A percentile compares a stretch with the other conserved stretches of the same genome.
These are phyloP conservation scores for Diaporthe capsici DNA, from an alignment of 2,329 filamentous ascomycete species.

Conservation along the genomic window DNA sequence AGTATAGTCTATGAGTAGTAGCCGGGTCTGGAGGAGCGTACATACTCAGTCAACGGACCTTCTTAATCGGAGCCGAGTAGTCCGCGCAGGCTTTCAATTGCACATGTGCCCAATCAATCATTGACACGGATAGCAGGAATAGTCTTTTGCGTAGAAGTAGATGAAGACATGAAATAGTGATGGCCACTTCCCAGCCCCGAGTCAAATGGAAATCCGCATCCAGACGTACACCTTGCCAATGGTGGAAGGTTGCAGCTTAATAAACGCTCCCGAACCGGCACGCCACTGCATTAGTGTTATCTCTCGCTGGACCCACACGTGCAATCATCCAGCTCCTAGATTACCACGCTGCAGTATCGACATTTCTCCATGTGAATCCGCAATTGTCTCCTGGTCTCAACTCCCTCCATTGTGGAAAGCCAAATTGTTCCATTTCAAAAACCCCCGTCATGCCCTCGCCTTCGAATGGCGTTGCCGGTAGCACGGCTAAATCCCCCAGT, in stretches of 20 bases:
- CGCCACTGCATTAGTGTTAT: slow-evolving; percentile 6
- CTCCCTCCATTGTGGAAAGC: background rate
- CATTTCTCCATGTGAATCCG: background rate
- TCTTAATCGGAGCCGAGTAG: background rate
- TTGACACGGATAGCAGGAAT: background rate
- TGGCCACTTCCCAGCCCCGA: background rate
- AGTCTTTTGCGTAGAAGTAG: background rate
- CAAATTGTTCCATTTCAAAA: background rate
- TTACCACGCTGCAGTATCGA: background rate
- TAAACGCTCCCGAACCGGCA: background rate
- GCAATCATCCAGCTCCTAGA: background rate
- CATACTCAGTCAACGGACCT: background rate
- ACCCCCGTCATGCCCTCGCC: slow-evolving; percentile 4
- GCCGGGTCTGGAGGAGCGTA: background rate
- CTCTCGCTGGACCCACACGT: slow-evolving; percentile 12
- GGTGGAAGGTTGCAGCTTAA: background rate
- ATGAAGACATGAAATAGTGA: background rate
- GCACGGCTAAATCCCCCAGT: slow-evolving; percentile 1
- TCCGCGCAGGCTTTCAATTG: background rate
- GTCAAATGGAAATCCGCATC: slow-evolving; percentile 1
- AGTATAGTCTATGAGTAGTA: slow-evolving; percentile 43
- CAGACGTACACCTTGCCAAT: background rate
- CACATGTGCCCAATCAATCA: background rate
- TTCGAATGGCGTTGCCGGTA: slow-evolving; percentile 3
- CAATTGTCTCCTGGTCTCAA: background rate